Conservation (phyloP, 176 grass and related monocot genomes). For the Raddia distichophylla region DNA sequence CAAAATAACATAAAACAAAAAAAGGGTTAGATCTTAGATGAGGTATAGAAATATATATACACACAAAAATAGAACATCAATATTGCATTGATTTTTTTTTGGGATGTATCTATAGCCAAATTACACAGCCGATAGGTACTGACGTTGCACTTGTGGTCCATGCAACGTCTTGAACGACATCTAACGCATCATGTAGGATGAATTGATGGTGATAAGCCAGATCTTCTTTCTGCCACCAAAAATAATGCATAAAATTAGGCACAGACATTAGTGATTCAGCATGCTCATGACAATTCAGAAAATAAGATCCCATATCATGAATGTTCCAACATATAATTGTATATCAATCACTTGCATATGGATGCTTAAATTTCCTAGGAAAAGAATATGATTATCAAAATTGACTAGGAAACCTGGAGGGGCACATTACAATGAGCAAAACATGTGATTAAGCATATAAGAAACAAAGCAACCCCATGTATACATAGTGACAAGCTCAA, state of each 20-base stretch:
- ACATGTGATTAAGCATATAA: neutral
- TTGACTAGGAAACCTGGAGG: neutral
- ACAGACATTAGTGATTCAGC: constrained; percentile 20
- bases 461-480: neutral
- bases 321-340: neutral
- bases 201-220: constrained; percentile 85
- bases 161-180: constrained; percentile 89
- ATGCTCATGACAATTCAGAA: neutral
- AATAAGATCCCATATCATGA: neutral
- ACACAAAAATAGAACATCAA: neutral
- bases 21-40: neutral
- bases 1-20: constrained; percentile 16
- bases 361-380: neutral
- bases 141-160: constrained; percentile 94
- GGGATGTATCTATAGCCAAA: neutral
- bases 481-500: neutral
- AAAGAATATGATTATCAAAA: neutral
- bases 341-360: neutral
- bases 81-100: neutral
- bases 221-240: constrained; percentile 76
- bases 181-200: constrained; percentile 87
- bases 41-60: constrained; percentile 5
- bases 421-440: neutral
- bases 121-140: constrained; percentile 43
- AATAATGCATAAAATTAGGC: constrained; percentile 33